Conservation (phyloP, 2,329 filamentous ascomycete species). For the Fusarium scirpi region DNA sequence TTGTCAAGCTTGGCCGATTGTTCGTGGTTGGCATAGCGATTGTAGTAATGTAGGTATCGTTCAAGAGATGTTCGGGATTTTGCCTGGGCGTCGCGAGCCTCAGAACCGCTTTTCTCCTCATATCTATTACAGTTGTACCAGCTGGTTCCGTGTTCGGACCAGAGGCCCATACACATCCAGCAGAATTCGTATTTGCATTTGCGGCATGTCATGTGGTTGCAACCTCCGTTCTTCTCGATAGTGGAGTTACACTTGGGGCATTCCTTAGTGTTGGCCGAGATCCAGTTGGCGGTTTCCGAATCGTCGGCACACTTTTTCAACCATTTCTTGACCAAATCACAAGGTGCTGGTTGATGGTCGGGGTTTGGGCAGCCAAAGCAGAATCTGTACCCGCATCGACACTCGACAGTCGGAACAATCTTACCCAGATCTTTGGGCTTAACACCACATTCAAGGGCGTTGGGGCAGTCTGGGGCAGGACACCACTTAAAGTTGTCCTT, state of each 20-base stretch:
- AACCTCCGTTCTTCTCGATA: conserved; percentile 98
- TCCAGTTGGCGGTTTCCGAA: conserved; percentile 99
- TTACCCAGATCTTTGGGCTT: conserved; percentile 88
- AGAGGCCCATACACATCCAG: conserved; percentile 99
- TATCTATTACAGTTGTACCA: conserved; percentile 99
- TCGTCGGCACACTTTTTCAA: conserved; percentile 98
- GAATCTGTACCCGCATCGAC: conserved; percentile 85
- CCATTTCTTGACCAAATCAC: conserved; percentile 92
- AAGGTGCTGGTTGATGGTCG: conserved; percentile 95
- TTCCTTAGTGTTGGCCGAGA: conserved; percentile 98
- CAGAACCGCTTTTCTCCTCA: conserved; percentile 93
- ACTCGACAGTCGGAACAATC: conserved; percentile 91
- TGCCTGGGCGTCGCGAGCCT: conserved; percentile 91
- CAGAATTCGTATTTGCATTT: conserved; percentile 98
- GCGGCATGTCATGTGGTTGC: conserved; percentile 97
- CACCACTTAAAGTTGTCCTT: conserved; percentile 98
- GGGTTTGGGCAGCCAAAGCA: conserved; percentile 93
- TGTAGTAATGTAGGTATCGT: conserved; percentile 99
- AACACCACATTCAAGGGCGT: conserved; percentile 87
- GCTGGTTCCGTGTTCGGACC: conserved; percentile 98
- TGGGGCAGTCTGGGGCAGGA: conserved; percentile 95
- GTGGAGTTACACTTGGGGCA: conserved; percentile 96
- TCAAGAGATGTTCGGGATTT: conserved; percentile 91
- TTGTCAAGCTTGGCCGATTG: conserved; percentile 97
- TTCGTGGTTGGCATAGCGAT: conserved; percentile 98